These are phyloP conservation scores for Ceratobasidium sp. DNA, from an alignment of 1,284 basidiomycete genomes.

Conservation along the genomic window DNA sequence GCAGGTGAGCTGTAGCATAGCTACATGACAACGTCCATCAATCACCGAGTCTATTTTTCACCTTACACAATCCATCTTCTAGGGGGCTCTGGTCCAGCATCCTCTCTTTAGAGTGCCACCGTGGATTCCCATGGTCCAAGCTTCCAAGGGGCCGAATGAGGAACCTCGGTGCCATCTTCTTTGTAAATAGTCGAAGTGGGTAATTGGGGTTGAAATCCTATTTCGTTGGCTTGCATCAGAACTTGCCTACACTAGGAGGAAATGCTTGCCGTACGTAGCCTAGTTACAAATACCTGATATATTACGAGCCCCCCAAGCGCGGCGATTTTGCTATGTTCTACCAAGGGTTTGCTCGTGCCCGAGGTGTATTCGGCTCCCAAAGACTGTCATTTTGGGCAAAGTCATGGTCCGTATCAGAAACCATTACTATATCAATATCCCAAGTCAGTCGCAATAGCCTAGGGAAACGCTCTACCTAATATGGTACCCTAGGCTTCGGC, in stretches of 20 bases:
- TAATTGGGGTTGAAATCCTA: background rate
- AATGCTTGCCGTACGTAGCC: background rate
- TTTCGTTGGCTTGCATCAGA: background rate
- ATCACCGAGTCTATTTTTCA: background rate
- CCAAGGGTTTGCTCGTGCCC: no score
- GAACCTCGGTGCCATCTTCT: background rate
- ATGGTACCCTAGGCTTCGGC: background rate
- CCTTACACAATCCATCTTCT: background rate
- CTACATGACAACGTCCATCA: background rate
- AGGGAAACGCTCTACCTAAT: background rate
- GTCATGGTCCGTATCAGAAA: background rate
- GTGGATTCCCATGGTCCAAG: slow-evolving; percentile 10
- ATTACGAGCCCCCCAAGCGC: background rate
- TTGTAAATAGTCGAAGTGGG: background rate
- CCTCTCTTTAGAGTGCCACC: background rate
- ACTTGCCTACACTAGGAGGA: background rate
- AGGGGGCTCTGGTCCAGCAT: background rate
- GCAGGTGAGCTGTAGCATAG: slow-evolving; percentile 5
- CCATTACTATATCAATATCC: background rate
- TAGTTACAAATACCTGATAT: background rate
- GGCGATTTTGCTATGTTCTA: no score
- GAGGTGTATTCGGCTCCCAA: no score
- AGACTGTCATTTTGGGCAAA: background rate
- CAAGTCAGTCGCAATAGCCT: background rate
- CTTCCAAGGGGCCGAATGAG: background rate